Evolutionary conservation across 2,329 filamentous ascomycete species (phyloP).

Genomic region (Aspergillus alliaceus): DNA sequence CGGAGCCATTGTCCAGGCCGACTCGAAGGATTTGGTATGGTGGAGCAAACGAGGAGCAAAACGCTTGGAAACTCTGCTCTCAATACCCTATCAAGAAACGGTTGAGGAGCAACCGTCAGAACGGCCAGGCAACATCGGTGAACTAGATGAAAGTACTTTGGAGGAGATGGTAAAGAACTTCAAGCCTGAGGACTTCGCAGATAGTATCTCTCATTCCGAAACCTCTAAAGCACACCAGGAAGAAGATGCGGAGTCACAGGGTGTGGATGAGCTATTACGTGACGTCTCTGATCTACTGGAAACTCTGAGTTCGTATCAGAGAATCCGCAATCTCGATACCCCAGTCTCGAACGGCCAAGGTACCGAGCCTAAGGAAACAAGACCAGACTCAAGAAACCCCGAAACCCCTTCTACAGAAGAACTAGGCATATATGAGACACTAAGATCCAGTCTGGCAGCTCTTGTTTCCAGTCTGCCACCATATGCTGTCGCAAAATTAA

Average conservation of each 20-base stretch:
- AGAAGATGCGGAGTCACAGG: conserved; percentile 15
- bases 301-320: conserved; percentile 62
- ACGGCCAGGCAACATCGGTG: conserved; percentile 30
- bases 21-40: conserved; percentile 46
- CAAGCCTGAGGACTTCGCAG: conserved; percentile 35
- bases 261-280: conserved; percentile 51
- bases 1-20: conserved; percentile 41
- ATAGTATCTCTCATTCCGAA: conserved; percentile 22
- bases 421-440: conserved; percentile 63
- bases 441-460: conserved; percentile 72
- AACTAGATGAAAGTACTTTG: conserved; percentile 41
- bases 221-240: conserved; percentile 25
- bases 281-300: conserved; percentile 62
- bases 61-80: conserved; percentile 38
- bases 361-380: conserved; percentile 31
- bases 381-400: conserved; percentile 39
- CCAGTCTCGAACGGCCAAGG: conserved; percentile 25
- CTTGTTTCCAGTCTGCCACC: conserved; percentile 77
- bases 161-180: conserved; percentile 45
- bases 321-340: conserved; percentile 54
- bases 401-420: conserved; percentile 58
- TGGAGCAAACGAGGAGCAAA: conserved; percentile 45
- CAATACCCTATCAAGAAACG: conserved; percentile 24
- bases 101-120: conserved; percentile 21
- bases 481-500: conserved; percentile 80